Evolutionary conservation across 139 green algal species (phyloP), one percentile per base, ranked within the genome.

Genomic region (Medakamo hakoo): DNA sequence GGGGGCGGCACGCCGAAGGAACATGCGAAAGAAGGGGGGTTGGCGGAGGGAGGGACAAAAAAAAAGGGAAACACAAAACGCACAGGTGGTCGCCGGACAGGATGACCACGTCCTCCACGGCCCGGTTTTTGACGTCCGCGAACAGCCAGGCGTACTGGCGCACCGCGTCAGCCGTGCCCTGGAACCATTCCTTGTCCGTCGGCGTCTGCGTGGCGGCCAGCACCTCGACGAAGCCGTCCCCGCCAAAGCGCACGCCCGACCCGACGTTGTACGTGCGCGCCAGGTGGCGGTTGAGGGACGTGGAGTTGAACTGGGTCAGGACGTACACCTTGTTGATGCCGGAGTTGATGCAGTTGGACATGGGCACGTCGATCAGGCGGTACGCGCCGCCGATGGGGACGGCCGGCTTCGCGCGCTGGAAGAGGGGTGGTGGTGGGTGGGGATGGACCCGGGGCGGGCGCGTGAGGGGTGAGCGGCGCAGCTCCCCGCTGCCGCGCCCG

Each of bases 301-400:
- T 94, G 67, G 84, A 95, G 83, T 99, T 99, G 82, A 94, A 91
- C 69, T 91, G 86, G 3, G 90, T 97, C 24, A 98, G 73, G 71
- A 98, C 93, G 84, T 97, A 98, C 68, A 99, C 92, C 76, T 98
- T 98, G 73, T 62, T 87, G 76, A 99, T 94, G 66, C 92, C 92
- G 66, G 72, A 84, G 86, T 98, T 98, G 81, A 98, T 95, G 85
- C 93, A 99, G 84, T 99, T 99, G 80, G 67, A 86, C 89, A 99
- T 97, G 29, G 93, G 93, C 52, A 99, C 91, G 65, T 99, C 93
- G 70, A 99, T 98, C 29, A 98, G 83, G 55, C 93, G 84, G 79
- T 98, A 99, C 2, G 89, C 86, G 23, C 93, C 93, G 25, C 93
- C 93, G 63, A 99, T 98, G 40, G 93, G 93, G 61, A 99, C 93